A percentile compares a stretch with the other conserved stretches of the same genome.
These are phyloP conservation scores for Pythium dissimile DNA, from an alignment of 352 stramenopile species.

Conservation along the genomic window DNA sequence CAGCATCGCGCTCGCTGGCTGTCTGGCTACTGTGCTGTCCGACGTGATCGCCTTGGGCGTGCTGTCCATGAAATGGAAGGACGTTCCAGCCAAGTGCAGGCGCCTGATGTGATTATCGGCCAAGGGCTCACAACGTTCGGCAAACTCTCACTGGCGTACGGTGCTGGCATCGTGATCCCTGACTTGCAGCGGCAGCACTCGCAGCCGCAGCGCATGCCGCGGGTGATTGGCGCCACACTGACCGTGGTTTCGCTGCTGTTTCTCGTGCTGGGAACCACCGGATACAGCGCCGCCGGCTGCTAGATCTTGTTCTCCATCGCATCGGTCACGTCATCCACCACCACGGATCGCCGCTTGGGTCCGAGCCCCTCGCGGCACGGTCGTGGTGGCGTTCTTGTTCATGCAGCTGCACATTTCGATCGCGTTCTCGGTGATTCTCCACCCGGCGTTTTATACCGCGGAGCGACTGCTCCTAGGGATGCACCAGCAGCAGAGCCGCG, in stretches of 20 bases:
- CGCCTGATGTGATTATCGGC: conserved; percentile 20
- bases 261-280: conserved; percentile 20
- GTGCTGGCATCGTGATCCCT: conserved; percentile 34
- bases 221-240: conserved; percentile 31
- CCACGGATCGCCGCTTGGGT: conserved; percentile 18
- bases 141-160: conserved; percentile 34
- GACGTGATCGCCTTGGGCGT: conserved; percentile 26
- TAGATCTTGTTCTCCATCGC: conserved; percentile 37
- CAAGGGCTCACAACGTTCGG: conserved; percentile 26
- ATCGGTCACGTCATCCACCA: background rate
- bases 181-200: conserved; percentile 29
- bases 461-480: conserved; percentile 26
- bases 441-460: conserved; percentile 25
- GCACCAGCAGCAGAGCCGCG: background rate
- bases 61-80: conserved; percentile 24
- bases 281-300: conserved; percentile 25
- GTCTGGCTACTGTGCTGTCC: conserved; percentile 26
- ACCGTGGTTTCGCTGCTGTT: conserved; percentile 29
- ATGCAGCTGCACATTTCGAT: conserved; percentile 45
- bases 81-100: background rate
- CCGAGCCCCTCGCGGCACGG: conserved; percentile 15
- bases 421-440: conserved; percentile 28
- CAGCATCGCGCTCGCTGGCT: conserved; percentile 22
- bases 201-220: conserved; percentile 29
- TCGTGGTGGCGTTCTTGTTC: conserved; percentile 30